Percentiles rank a stretch among this genome's conserved stretches.
Conservation (phyloP, 1,284 basidiomycete genomes). For the Hymenochaete sp. region DNA sequence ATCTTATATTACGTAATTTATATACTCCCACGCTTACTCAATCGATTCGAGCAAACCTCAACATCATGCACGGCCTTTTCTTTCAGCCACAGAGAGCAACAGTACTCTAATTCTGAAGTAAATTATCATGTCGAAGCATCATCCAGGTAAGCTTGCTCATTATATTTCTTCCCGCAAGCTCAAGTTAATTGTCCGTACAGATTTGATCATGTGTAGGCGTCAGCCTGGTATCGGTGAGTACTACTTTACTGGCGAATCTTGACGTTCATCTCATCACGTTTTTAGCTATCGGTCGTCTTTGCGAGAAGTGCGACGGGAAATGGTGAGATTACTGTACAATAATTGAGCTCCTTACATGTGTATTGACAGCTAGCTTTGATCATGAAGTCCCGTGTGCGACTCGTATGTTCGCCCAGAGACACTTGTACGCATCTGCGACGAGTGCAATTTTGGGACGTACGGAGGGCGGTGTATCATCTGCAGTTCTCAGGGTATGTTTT, state of each 20-base stretch:
- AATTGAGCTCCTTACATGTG: too few relatives aligned
- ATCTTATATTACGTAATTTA: too few relatives aligned
- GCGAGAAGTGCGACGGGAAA: conserved; percentile 99
- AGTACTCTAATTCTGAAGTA: too few relatives aligned
- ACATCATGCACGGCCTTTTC: too few relatives aligned
- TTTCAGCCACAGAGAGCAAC: too few relatives aligned
- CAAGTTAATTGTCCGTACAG: conserved; percentile 31
- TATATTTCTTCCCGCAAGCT: not conserved
- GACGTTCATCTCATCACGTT: too few relatives aligned
- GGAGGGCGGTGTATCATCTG: conserved; percentile 97
- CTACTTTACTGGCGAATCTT: too few relatives aligned
- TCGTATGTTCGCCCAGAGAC: conserved; percentile 98
- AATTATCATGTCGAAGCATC: conserved; percentile 92
- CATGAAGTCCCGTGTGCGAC: conserved; percentile 88
- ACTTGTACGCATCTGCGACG: conserved; percentile 95
- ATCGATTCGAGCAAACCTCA: too few relatives aligned
- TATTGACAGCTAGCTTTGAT: too few relatives aligned
- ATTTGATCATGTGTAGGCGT: conserved; percentile 94
- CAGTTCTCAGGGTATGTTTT: conserved; percentile 72
- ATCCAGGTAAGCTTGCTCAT: conserved; percentile 59
- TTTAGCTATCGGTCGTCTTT: conserved; percentile 93
- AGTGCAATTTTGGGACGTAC: conserved; percentile 98
- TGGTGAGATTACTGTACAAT: conserved; percentile 77
- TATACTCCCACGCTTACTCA: too few relatives aligned
- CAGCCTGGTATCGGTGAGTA: conserved; percentile 91